These are phyloP conservation scores for Silene noctiflora DNA, from an alignment of 179 eudicot genomes.

Conservation along the genomic window DNA sequence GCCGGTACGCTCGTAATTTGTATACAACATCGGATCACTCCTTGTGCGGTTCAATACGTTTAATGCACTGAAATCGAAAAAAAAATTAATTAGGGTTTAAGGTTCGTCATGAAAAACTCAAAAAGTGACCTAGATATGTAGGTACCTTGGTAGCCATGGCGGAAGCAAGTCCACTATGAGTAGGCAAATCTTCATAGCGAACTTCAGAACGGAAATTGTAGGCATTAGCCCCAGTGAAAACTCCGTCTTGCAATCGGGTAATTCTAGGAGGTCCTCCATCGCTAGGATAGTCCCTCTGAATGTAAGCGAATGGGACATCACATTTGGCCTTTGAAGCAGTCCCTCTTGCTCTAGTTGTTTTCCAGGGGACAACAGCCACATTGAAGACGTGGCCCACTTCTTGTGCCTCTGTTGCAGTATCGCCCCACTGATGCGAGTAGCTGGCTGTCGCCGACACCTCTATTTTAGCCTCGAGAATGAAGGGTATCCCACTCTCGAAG, in stretches of 20 bases:
- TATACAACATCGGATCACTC: no score
- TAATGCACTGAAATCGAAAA: no score
- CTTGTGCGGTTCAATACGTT: no score
- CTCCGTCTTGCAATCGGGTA: not conserved
- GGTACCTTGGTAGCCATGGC: not conserved
- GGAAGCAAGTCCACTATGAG: no score
- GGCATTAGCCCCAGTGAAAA: not conserved
- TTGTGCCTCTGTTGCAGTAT: not conserved
- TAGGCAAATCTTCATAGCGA: not conserved
- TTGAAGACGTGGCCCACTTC: not conserved
- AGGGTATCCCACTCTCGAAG: slow-evolving; percentile 1
- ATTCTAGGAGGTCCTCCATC: not conserved
- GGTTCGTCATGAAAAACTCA: no score
- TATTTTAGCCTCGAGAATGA: not conserved
- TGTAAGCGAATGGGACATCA: slow-evolving; percentile 7
- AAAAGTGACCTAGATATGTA: no score
- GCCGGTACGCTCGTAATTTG: no score
- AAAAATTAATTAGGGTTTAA: no score
- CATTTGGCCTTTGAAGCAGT: not conserved
- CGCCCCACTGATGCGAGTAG: not conserved
- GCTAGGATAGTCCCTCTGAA: not conserved
- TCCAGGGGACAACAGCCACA: not conserved
- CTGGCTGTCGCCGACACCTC: not conserved
- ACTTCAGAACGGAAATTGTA: not conserved
- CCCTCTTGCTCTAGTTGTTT: not conserved